Conservation (phyloP, 2,329 filamentous ascomycete species). For the Colletotrichum kahawae region DNA sequence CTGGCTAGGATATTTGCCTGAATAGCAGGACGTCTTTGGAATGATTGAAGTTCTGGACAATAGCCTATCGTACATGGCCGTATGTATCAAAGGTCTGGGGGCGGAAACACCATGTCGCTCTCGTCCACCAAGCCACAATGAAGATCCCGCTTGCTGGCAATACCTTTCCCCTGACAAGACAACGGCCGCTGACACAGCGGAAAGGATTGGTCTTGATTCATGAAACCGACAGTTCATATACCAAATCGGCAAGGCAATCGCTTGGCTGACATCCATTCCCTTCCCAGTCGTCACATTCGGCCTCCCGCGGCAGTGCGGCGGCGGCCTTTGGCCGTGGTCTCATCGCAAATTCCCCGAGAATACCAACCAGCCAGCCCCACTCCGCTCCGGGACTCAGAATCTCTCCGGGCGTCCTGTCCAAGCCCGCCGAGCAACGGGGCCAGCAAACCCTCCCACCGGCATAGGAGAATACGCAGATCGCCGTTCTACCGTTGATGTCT, state of each 20-base stretch:
- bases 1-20: not conserved
- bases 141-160: not conserved
- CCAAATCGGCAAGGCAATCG: not conserved
- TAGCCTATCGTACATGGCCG: not conserved
- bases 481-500: not conserved
- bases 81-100: not conserved
- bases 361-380: not conserved
- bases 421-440: not conserved
- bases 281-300: not conserved
- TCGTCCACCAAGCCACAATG: not conserved
- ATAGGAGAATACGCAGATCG: not conserved
- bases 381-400: not conserved
- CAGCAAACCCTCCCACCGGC: not conserved
- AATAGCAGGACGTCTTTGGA: not conserved
- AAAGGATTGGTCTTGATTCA: not conserved
- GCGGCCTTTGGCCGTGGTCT: not conserved
- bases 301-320: not conserved
- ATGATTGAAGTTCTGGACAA: not conserved
- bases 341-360: not conserved
- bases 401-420: not conserved
- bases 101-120: not conserved
- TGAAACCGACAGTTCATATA: not conserved
- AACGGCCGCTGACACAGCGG: not conserved
- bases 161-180: not conserved
- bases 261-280: not conserved